Percentiles rank a stretch among this genome's conserved stretches.
These are phyloP conservation scores for Berkeleyomyces rouxiae DNA, from an alignment of 2,329 filamentous ascomycete species.

Conservation along the genomic window DNA sequence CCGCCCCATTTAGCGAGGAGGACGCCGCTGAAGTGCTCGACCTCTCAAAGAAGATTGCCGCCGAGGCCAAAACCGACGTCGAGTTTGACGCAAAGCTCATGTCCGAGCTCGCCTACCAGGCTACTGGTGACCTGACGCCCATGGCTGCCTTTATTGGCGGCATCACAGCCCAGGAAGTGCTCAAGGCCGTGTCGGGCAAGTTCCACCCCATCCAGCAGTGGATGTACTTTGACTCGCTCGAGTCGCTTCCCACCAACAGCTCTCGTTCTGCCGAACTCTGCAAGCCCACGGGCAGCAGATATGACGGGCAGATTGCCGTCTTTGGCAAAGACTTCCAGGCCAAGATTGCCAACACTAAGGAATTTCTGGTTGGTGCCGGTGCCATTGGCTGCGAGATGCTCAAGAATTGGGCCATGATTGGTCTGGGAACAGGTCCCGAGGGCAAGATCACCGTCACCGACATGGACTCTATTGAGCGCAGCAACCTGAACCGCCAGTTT, in stretches of 20 bases:
- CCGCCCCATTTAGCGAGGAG: slow-evolving; percentile 65
- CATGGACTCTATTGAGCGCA: slow-evolving; percentile 98
- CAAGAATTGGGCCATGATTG: slow-evolving; percentile 99
- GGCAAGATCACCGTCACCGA: slow-evolving; percentile 89
- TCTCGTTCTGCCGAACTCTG: slow-evolving; percentile 73
- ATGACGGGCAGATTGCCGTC: slow-evolving; percentile 94
- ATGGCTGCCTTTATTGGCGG: slow-evolving; percentile 95
- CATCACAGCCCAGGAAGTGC: slow-evolving; percentile 78
- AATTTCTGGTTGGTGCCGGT: slow-evolving; percentile 90
- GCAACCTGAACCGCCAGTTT: slow-evolving; percentile 95
- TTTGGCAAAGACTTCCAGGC: slow-evolving; percentile 90
- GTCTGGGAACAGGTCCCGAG: slow-evolving; percentile 70
- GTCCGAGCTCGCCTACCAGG: slow-evolving; percentile 87
- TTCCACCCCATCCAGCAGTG: slow-evolving; percentile 92
- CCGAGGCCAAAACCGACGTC: slow-evolving; percentile 57
- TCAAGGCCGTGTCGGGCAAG: slow-evolving; percentile 95
- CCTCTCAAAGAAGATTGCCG: slow-evolving; percentile 57
- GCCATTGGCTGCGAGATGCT: slow-evolving; percentile 98
- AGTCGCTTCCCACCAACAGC: slow-evolving; percentile 66
- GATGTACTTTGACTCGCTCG: slow-evolving; percentile 96
- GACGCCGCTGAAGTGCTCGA: slow-evolving; percentile 68
- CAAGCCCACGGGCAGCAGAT: slow-evolving; percentile 68
- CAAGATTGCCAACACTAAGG: slow-evolving; percentile 74
- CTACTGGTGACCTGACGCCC: slow-evolving; percentile 73
- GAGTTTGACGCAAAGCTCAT: slow-evolving; percentile 88